phyloP scores from a whole-genome alignment of 139 green algal species.

The Pleodorina starrii region DNA sequence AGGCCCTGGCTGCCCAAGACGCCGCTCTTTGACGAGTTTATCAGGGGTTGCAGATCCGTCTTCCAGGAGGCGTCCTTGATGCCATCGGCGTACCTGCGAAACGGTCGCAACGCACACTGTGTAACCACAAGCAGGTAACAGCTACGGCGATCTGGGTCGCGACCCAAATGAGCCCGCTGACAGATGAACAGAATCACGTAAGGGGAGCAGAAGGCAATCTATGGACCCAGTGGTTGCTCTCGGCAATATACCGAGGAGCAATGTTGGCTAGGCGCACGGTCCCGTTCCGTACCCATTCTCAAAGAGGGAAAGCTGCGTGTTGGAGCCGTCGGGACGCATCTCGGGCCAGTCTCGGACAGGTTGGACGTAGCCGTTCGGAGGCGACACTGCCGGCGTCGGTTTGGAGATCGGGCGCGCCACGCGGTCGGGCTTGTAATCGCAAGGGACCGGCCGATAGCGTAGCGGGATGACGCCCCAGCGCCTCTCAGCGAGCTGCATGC shows the following conservation, averaged over 20 bases:
- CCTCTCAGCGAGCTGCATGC: conserved; percentile 31
- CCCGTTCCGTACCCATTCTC: conserved; percentile 24
- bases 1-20: neutral
- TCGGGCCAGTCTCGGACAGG: conserved; percentile 46
- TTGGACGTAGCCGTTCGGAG: neutral
- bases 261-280: too few species aligned
- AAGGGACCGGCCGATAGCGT: conserved; percentile 40
- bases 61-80: conserved; percentile 8
- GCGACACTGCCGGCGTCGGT: neutral
- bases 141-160: too few species aligned
- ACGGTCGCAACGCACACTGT: too few species aligned
- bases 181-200: too few species aligned
- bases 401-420: neutral
- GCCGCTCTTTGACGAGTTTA: neutral
- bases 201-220: too few species aligned
- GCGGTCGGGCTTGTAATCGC: conserved; percentile 23
- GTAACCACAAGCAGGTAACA: too few species aligned
- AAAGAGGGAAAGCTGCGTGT: neutral
- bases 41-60: neutral
- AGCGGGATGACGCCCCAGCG: conserved; percentile 39
- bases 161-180: too few species aligned
- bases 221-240: too few species aligned
- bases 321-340: neutral
- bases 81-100: neutral
- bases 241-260: too few species aligned